phyloP scores from a whole-genome alignment of 805 yeast species.

The Myxozyma neotropica region DNA sequence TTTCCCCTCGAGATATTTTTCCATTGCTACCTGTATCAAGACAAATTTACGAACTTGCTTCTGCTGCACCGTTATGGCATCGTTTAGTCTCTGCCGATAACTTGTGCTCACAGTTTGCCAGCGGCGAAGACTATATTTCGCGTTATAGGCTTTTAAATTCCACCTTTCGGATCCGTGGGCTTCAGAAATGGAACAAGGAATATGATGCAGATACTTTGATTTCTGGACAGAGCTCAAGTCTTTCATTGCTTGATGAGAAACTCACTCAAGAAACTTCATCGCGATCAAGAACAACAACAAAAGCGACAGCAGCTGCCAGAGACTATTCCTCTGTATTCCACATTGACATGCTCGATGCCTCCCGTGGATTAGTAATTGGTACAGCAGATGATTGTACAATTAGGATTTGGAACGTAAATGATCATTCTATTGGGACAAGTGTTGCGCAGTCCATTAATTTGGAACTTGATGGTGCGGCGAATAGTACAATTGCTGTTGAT shows the following conservation, averaged over 20 bases:
- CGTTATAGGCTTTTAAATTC: slow-evolving; percentile 23
- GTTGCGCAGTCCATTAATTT: slow-evolving; percentile 8
- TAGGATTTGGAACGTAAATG: slow-evolving; percentile 18
- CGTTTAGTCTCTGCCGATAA: background rate
- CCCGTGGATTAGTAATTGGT: slow-evolving; percentile 18
- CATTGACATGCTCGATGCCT: slow-evolving; percentile 16
- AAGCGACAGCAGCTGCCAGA: background rate
- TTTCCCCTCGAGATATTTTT: slow-evolving; percentile 18
- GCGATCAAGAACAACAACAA: background rate
- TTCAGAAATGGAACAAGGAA: background rate
- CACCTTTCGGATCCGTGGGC: slow-evolving; percentile 16
- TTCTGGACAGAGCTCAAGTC: background rate
- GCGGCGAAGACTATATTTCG: slow-evolving; percentile 22
- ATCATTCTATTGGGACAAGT: background rate
- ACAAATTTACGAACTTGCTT: slow-evolving; percentile 10
- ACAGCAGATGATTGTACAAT: slow-evolving; percentile 24
- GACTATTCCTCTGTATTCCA: slow-evolving; percentile 3
- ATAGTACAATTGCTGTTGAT: slow-evolving; percentile 18
- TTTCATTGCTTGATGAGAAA: background rate
- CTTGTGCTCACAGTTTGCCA: background rate
- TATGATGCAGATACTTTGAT: background rate
- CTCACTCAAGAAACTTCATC: background rate
- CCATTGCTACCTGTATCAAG: slow-evolving; percentile 18
- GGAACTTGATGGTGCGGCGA: slow-evolving; percentile 1
- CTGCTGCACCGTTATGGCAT: slow-evolving; percentile 27